Percentiles rank a stretch among this genome's conserved stretches.
phyloP scores from a whole-genome alignment of 768 basidiomycete species.

The Phylloporus arenicola region DNA sequence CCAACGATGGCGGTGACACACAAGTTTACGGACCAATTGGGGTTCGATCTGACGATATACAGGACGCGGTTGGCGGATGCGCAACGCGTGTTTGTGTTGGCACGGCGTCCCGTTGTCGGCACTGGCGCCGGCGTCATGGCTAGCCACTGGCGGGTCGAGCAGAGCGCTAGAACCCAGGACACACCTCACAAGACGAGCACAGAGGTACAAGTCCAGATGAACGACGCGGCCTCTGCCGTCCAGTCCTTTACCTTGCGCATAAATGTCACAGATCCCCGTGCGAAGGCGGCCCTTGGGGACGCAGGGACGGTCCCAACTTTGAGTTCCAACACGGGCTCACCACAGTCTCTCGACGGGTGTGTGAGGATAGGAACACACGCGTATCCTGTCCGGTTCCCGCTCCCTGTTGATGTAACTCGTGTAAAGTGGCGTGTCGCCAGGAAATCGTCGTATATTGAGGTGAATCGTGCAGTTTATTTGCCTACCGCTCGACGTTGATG shows the following conservation, averaged over 20 bases:
- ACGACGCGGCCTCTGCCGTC: background rate
- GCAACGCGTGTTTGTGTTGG: constrained; percentile 15
- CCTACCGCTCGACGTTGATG: background rate
- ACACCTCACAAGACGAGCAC: background rate
- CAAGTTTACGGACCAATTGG: constrained; percentile 9
- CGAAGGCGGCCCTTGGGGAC: constrained; percentile 9
- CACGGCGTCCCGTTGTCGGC: constrained; percentile 10
- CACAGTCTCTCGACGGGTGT: background rate
- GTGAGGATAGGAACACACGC: constrained; percentile 14
- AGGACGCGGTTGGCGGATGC: constrained; percentile 11
- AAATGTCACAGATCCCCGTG: constrained; percentile 18
- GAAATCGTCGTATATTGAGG: constrained; percentile 46
- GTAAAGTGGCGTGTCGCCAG: constrained; percentile 44
- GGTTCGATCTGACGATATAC: constrained; percentile 15
- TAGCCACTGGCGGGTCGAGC: constrained; percentile 1
- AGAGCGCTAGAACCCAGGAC: background rate
- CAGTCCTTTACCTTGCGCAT: constrained; percentile 15
- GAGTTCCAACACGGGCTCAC: background rate
- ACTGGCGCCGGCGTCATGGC: background rate
- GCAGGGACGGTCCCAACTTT: constrained; percentile 5
- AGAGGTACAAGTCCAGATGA: constrained; percentile 13
- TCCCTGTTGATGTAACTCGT: constrained; percentile 36
- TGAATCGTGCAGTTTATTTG: constrained; percentile 1
- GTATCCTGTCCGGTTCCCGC: constrained; percentile 35
- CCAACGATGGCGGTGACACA: constrained; percentile 5